Base-by-base conservation (phyloP, 805 yeast genomes). In the Scheffersomyces lignosus region DNA sequence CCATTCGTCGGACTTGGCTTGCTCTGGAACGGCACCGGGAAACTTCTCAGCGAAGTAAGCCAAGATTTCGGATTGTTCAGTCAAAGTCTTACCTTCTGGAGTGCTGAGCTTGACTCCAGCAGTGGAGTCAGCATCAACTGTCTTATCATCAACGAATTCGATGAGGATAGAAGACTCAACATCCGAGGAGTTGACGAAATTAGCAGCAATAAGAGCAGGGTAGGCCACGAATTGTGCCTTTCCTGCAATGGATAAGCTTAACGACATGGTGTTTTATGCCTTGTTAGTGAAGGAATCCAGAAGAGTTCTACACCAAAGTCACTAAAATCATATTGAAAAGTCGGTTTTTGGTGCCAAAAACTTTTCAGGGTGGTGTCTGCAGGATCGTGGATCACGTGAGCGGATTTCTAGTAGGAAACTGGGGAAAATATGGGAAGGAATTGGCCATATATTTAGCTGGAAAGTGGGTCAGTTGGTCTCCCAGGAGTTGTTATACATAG, bases 221-320 rank as follows among this genome's bases (percentile, higher is more conserved):
- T 87, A 91, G 18, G 91, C 93, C 40, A 87, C 83, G 34, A 77
- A 73, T 14, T 87, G 87, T 4, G 96, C 95, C 71, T 88, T 90
- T 38, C 87, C 88, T 40, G 96, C 96, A 47, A 90, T 65, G 40
- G 81, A 73, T 44, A 90, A 70, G 20, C 64, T 55, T 37, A 70
- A 66, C 56, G 78, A 64, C 75, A 64, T 70, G 30, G 22, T 48
- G 20, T n/a, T n/a, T n/a, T n/a, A n/a, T n/a, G n/a, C n/a, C 24
- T 20, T 10, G 7, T 20, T 20, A 10, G 24, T 20, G 24, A 10
- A 20, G 24, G 24, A 20, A 20, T n/a, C n/a, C n/a, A n/a, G n/a
- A n/a, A n/a, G n/a, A n/a, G n/a, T n/a, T n/a, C n/a, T n/a, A n/a
- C n/a, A n/a, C n/a, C n/a, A n/a, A n/a, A n/a, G n/a, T n/a, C n/a